Conservation (phyloP, 129 eudicot species). For the Saussurea involucrata region DNA sequence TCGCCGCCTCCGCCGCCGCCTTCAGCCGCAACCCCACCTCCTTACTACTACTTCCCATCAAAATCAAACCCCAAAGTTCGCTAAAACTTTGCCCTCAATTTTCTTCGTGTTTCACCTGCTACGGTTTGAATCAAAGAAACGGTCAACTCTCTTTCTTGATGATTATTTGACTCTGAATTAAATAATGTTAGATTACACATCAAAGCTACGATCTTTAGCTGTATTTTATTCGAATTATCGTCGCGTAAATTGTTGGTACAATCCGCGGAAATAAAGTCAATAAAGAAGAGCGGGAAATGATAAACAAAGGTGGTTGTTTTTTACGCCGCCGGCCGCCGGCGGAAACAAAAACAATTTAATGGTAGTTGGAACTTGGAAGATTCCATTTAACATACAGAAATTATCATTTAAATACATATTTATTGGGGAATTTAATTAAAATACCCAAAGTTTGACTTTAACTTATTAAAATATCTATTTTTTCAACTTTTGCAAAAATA, state of each 20-base stretch:
- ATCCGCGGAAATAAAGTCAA: constrained; percentile 22
- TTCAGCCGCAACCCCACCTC: constrained; percentile 50
- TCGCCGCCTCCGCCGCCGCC: constrained; percentile 68
- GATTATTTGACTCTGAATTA: neutral
- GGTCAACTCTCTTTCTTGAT: constrained; percentile 26
- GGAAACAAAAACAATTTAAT: neutral
- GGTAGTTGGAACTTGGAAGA: constrained; percentile 15
- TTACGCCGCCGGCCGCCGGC: neutral
- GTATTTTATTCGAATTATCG: neutral
- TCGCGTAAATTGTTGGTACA: constrained; percentile 16
- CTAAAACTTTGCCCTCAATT: neutral
- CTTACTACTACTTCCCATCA: constrained; percentile 44
- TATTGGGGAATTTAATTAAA: too few species aligned
- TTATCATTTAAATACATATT: too few species aligned
- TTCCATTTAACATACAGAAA: neutral
- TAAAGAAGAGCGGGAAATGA: neutral
- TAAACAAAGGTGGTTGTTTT: constrained; percentile 17
- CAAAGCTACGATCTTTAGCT: neutral
- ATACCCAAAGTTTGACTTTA: too few species aligned
- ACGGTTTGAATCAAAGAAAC: constrained; percentile 13
- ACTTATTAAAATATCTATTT: too few species aligned
- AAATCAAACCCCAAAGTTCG: neutral
- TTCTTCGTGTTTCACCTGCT: constrained; percentile 5
- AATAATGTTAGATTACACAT: neutral
- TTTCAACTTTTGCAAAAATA: too few species aligned